Base-by-base conservation (phyloP, 2,329 filamentous ascomycete genomes). In the Graphiopsis chlorocephala region DNA sequence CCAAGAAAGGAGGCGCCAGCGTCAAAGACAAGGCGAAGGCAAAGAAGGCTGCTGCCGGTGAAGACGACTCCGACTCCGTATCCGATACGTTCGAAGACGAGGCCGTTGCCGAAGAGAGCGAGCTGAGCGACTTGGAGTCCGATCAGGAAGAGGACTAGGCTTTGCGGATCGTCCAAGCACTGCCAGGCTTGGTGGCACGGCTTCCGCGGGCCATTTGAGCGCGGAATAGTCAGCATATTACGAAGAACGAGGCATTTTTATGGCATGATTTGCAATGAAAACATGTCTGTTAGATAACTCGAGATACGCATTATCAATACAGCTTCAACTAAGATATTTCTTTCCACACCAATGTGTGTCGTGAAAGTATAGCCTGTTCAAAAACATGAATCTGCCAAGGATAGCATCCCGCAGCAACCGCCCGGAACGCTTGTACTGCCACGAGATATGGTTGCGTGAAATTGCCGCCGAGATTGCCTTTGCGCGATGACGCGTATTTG, bases 1-100 rank as follows among this genome's bases (percentile, higher is more conserved):
- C 78, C 65, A 83, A 83, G 69, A 85, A 85, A 71, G 80, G 75
- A 45, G 77, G 73, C 47, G 67, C 66, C 2, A 72, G 69, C n/a
- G 68, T 68, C 31, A 68, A 61, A 52, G 69, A 69, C 42, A 68
- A 69, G 52, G 72, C 71, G 70, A 25, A 84, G 79, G 25, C 85
- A 83, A 5, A 90, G 89, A 75, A 93, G 92, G 4, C 91, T 93
- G 65, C 89, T 88, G n/a, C 88, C 84, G n/a, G 93, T 83, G 14
- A 96, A 90, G 63, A 96, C 83, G 74, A 87, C 85, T 29, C 86
- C 87, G 5, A 90, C 88, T 80, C 95, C 95, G 83, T 55, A 26
- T 52, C 96, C 92, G 66, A 90, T 12, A 92, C 90, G 73, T 89
- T 83, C 64, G 65, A 95, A 81, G 4, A 91, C 91, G 3, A 90